These are phyloP conservation scores for Cadophora gregata DNA, from an alignment of 2,329 filamentous ascomycete genomes.

Conservation along the genomic window DNA sequence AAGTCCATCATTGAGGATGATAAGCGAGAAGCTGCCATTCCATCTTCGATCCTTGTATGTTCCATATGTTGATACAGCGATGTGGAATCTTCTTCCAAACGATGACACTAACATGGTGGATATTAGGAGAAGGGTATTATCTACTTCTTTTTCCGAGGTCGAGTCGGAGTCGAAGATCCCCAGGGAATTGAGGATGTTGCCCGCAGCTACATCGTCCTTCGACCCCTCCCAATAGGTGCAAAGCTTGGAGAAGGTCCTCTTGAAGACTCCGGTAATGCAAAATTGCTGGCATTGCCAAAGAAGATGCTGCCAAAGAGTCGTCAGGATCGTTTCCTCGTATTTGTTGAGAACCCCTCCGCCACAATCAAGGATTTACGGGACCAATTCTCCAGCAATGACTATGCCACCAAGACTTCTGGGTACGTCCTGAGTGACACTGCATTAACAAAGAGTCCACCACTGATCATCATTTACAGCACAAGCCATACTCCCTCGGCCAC, in stretches of 20 bases:
- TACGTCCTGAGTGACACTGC: slow-evolving; percentile 15
- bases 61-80: too few relatives aligned
- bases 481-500: slow-evolving; percentile 69
- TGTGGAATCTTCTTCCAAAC: not conserved
- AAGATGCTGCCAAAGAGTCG: slow-evolving; percentile 77
- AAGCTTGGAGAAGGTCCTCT: slow-evolving; percentile 62
- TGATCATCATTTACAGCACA: slow-evolving; percentile 51
- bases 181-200: slow-evolving; percentile 74
- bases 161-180: slow-evolving; percentile 75
- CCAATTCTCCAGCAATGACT: slow-evolving; percentile 69
- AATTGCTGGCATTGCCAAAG: slow-evolving; percentile 81
- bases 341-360: slow-evolving; percentile 76
- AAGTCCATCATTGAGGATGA: slow-evolving; percentile 42
- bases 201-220: slow-evolving; percentile 79
- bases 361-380: slow-evolving; percentile 74
- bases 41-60: slow-evolving; percentile 60
- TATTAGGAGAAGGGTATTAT: slow-evolving; percentile 78
- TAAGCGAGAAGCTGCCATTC: slow-evolving; percentile 45
- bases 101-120: not conserved
- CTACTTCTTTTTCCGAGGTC: slow-evolving; percentile 87
- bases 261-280: slow-evolving; percentile 62
- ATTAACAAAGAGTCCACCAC: not conserved
- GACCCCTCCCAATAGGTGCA: slow-evolving; percentile 73
- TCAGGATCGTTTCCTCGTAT: slow-evolving; percentile 76
- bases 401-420: slow-evolving; percentile 78